Conservation (phyloP, 2,329 filamentous ascomycete genomes). For the Hypomyces rosellus region DNA sequence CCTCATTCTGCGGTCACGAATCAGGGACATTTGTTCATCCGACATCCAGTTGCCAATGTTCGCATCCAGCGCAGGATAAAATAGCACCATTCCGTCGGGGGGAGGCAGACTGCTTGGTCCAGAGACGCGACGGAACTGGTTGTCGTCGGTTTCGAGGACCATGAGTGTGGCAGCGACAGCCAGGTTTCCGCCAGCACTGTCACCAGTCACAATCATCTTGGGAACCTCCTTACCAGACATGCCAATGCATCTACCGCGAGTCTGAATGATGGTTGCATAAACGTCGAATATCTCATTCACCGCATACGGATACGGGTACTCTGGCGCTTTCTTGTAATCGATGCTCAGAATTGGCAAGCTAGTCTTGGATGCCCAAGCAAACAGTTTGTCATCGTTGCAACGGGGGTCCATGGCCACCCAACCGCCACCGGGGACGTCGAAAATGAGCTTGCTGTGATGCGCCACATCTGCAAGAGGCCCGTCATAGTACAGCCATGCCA, state of each 20-base stretch:
- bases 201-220: constrained; percentile 39
- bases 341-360: constrained; percentile 85
- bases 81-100: constrained; percentile 74
- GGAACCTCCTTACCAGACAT: constrained; percentile 35
- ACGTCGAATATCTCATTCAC: constrained; percentile 47
- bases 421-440: constrained; percentile 90
- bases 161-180: constrained; percentile 72
- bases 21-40: constrained; percentile 92
- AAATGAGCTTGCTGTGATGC: constrained; percentile 68
- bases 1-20: constrained; percentile 73
- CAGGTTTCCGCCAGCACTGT: constrained; percentile 45
- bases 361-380: constrained; percentile 85
- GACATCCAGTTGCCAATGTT: constrained; percentile 99
- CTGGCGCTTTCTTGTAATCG: constrained; percentile 63
- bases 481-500: constrained; percentile 91
- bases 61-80: constrained; percentile 91
- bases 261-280: constrained; percentile 31
- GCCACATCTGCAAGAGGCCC: constrained; percentile 73
- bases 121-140: constrained; percentile 23
- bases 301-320: constrained; percentile 43
- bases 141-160: constrained; percentile 70
- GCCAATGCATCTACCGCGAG: constrained; percentile 36
- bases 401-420: constrained; percentile 97
- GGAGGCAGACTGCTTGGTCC: constrained; percentile 53
- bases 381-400: constrained; percentile 86